A percentile compares a stretch with the other conserved stretches of the same genome.
Conservation (phyloP, 2,329 filamentous ascomycete genomes). For the Xylariaceae sp. region DNA sequence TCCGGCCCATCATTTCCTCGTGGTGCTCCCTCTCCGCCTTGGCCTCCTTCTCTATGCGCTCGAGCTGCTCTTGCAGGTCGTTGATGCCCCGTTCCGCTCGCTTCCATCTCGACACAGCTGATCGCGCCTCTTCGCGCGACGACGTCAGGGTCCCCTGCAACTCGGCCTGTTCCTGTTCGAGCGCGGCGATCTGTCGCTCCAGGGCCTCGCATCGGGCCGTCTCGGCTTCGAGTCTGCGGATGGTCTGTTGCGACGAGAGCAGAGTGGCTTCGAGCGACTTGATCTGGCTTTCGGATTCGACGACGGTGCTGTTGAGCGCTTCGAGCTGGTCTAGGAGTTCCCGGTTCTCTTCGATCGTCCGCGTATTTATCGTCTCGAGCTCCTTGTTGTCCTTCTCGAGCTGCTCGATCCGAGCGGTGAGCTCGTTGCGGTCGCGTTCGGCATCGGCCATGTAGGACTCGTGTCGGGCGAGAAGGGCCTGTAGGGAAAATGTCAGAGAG, state of each 20-base stretch:
- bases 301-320: constrained; percentile 69
- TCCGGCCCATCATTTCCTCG: constrained; percentile 70
- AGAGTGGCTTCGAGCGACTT: constrained; percentile 71
- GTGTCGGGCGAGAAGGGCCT: constrained; percentile 88
- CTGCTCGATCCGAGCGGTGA: constrained; percentile 66
- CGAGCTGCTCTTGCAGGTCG: constrained; percentile 79
- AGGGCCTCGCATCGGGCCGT: constrained; percentile 70
- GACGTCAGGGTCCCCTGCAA: constrained; percentile 62
- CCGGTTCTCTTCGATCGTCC: constrained; percentile 77
- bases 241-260: constrained; percentile 68
- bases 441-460: constrained; percentile 92
- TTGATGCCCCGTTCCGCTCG: constrained; percentile 74
- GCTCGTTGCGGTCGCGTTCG: constrained; percentile 72
- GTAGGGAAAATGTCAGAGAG: constrained; percentile 65
- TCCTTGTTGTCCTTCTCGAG: constrained; percentile 69
- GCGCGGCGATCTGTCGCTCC: constrained; percentile 69
- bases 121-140: constrained; percentile 69
- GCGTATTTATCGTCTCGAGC: constrained; percentile 71
- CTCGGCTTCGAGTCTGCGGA: constrained; percentile 68
- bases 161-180: constrained; percentile 75
- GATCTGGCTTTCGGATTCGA: constrained; percentile 75
- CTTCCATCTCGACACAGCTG: constrained; percentile 77
- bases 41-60: constrained; percentile 80
- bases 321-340: constrained; percentile 79
- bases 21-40: constrained; percentile 76